Base-by-base conservation (phyloP, 2,329 filamentous ascomycete species). In the Exophiala viscosa region DNA sequence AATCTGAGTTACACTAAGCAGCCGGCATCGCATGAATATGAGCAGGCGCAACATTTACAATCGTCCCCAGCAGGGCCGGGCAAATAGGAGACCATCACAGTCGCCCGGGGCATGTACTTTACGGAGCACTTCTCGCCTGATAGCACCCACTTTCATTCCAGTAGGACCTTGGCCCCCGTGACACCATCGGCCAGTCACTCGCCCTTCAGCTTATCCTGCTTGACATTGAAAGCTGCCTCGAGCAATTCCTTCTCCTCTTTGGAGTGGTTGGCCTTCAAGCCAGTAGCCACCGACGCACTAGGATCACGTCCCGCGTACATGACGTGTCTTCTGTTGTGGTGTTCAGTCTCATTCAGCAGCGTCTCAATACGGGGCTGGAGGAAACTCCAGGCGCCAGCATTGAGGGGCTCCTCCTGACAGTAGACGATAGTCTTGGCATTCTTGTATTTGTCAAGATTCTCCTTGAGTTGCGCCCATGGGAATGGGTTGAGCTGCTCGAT, bases 401-500 rank as follows among this genome's bases (percentile, higher is more conserved):
- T 99, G 55, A 99, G 83, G 31, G 93, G 93, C 78, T 99, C 93
- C 73, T 99, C 93, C 75, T 99, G 93, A 63, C 84, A 86, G 91
- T 91, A 99, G 59, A 99, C 90, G 62, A 99, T 90, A 60, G 90
- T 92, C 81, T 96, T 89, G 64, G 92, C 92, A 73, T 99, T 99
- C 69, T 91, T 90, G 79, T 99, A 99, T 72, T 78, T 84, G 78
- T 99, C 92, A 49, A 99, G 82, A 78, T 97, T 97, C 73, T 97
- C 92, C 78, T 88, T 89, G 50, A 99, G 83, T 73, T 93, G 90
- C 65, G 91, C 85, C 92, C 93, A 99, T 46, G 93, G 93, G 88
- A 99, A 99, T 66, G 93, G 93, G 77, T 99, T 91, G 56, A 99
- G 83, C 76, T 99, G 93, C 78, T 99, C 93, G 62, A 99, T 84